Evolutionary conservation across 2,329 filamentous ascomycete genomes (phyloP), one percentile per base, ranked within the genome.

Genomic region (Scolecobasidium constrictum): DNA sequence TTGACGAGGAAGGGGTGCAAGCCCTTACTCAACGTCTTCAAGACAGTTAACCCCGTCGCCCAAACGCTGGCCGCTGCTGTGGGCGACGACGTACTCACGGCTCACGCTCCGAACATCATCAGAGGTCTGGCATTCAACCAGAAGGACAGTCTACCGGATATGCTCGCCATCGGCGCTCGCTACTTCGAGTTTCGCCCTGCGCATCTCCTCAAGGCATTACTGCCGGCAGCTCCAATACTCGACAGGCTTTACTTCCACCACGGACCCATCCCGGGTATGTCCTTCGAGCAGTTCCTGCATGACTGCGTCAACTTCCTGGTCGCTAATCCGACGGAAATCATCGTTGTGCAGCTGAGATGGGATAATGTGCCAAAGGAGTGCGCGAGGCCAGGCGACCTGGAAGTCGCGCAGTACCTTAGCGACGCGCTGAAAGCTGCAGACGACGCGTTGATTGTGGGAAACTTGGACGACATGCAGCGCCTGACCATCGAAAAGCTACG

Each of bases 171-270:
- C 28, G 69, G 69, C 1, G 67, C 67, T 1, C 52, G 70, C 3
- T 73, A 73, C 54, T 73, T 73, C 42, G 70, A 72, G 53, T 72
- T 72, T 49, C 57, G 69, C 4, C 69, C 69, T 0, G 69, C 69
- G 0, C 64, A 67, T 45, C 63, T 68, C 40, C 67, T 70, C 50
- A 53, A 56, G 2, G 57, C 58, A 44, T 54, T 73, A 44, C 56
- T 63, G 33, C 49, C 47, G 4, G 50, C 56, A 16, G 55, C 56
- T n/a, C 7, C 11, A 6, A 55, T 66, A 4, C 64, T 66, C 2
- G 66, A 72, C 47, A 60, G 59, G 12, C 57, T 65, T 43, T 73
- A 71, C 47, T 73, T 73, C 54, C 65, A 68, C 49, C 69, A 72
- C 52, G 63, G 63, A 44, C 66, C 63, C 4, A 71, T 73, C 18